These are phyloP conservation scores for Musa troglodytarum DNA, from an alignment of 176 grass and related monocot species.

Conservation along the genomic window DNA sequence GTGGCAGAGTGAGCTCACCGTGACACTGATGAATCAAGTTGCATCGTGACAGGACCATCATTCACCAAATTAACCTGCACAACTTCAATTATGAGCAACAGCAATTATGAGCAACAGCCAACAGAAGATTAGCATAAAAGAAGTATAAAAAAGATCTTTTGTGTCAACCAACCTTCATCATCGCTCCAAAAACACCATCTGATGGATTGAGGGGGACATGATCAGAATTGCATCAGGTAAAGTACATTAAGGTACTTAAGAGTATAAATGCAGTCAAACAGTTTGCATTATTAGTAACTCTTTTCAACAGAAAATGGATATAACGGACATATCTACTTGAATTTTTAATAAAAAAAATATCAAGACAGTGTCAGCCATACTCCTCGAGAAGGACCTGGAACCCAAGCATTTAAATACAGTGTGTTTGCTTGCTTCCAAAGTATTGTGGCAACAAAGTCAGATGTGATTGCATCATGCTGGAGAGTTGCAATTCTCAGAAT, in stretches of 20 bases:
- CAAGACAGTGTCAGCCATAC: not conserved
- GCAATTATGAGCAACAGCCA: slow-evolving; percentile 6
- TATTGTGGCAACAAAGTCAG: not conserved
- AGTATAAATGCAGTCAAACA: not conserved
- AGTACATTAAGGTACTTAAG: not conserved
- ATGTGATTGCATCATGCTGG: not conserved
- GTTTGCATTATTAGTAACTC: not conserved
- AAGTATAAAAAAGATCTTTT: slow-evolving; percentile 19
- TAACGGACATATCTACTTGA: not conserved
- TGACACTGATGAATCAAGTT: slow-evolving; percentile 54
- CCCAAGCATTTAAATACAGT: not conserved
- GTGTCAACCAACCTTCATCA: slow-evolving; percentile 74
- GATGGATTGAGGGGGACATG: slow-evolving; percentile 19
- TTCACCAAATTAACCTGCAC: slow-evolving; percentile 87
- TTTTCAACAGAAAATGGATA: not conserved
- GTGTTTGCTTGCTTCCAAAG: too few relatives aligned
- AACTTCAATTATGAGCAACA: slow-evolving; percentile 16
- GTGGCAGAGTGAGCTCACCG: not conserved
- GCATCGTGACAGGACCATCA: slow-evolving; percentile 96
- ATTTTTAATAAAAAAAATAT: not conserved
- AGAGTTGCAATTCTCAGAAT: not conserved
- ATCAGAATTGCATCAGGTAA: slow-evolving; percentile 13
- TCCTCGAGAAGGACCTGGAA: not conserved
- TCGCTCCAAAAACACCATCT: slow-evolving; percentile 96
- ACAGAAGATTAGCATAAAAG: not conserved